A percentile compares a stretch with the other conserved stretches of the same genome.
phyloP scores from a whole-genome alignment of 2,329 filamentous ascomycete species.

The Alternaria gansuensis region DNA sequence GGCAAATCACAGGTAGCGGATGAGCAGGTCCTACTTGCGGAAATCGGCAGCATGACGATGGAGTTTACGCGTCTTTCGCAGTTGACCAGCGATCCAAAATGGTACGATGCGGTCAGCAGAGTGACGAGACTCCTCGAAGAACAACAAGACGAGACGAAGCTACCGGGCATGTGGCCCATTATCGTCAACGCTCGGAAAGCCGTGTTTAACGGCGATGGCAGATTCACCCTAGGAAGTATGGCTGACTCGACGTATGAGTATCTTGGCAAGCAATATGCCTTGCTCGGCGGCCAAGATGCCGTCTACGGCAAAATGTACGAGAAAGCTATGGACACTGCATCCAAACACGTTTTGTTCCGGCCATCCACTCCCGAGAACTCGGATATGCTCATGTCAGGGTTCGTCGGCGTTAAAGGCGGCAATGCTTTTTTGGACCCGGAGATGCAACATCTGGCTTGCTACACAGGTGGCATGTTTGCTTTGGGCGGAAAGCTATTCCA shows the following conservation, averaged over 20 bases:
- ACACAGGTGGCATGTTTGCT: constrained; percentile 69
- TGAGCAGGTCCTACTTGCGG: constrained; percentile 55
- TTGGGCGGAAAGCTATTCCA: constrained; percentile 67
- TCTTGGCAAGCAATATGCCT: constrained; percentile 49
- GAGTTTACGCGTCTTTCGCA: constrained; percentile 60
- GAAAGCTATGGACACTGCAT: constrained; percentile 54
- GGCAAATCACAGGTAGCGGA: constrained; percentile 54
- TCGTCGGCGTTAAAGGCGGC: constrained; percentile 49
- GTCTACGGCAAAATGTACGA: constrained; percentile 67
- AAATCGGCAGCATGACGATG: constrained; percentile 59
- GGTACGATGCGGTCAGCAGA: constrained; percentile 58
- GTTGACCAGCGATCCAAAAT: constrained; percentile 57
- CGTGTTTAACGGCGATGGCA: constrained; percentile 54
- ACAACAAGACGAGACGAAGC: constrained; percentile 54
- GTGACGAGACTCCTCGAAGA: constrained; percentile 55
- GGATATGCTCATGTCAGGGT: constrained; percentile 60
- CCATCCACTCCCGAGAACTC: constrained; percentile 59
- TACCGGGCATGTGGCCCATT: constrained; percentile 61
- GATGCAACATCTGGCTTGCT: constrained; percentile 67
- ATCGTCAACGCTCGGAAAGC: constrained; percentile 53
- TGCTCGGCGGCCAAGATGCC: constrained; percentile 57
- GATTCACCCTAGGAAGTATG: constrained; percentile 50
- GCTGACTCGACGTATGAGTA: constrained; percentile 54
- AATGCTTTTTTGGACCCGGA: constrained; percentile 57
- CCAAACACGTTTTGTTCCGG: constrained; percentile 58